Conservation (phyloP, 108 stramenopile genomes). For the Cyclotella choctawhatcheeana region DNA sequence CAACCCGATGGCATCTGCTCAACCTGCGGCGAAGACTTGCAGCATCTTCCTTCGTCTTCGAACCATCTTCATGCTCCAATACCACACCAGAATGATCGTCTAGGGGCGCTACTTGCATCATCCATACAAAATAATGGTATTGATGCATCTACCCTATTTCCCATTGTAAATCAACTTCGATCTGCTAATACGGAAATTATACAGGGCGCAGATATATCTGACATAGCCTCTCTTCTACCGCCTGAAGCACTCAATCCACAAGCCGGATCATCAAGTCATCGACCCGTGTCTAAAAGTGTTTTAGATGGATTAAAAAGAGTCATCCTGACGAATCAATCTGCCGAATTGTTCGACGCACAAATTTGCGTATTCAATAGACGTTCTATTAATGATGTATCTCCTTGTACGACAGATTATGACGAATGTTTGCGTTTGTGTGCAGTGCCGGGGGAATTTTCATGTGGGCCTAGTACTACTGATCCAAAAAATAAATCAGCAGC, state of each 20-base stretch:
- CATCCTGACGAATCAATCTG: conserved; percentile 24
- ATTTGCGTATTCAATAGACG: conserved; percentile 15
- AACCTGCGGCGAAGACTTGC: conserved; percentile 43
- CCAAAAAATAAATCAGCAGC: conserved; percentile 6
- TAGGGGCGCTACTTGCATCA: neutral
- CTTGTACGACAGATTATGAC: neutral
- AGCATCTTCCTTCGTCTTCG: neutral
- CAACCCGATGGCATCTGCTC: conserved; percentile 27
- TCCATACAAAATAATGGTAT: no score
- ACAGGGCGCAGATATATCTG: no score
- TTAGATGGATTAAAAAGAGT: conserved; percentile 19
- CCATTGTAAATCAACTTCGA: conserved; percentile 1
- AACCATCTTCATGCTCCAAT: neutral
- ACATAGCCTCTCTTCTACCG: conserved; percentile 19
- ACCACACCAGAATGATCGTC: neutral
- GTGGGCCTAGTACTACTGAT: conserved; percentile 9
- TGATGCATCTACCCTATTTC: conserved; percentile 6
- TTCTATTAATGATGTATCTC: conserved; percentile 12
- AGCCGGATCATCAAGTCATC: conserved; percentile 20
- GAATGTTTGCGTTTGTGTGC: conserved; percentile 19
- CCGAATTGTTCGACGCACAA: conserved; percentile 42
- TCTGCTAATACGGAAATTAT: no score
- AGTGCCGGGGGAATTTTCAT: conserved; percentile 41
- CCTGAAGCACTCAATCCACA: conserved; percentile 48
- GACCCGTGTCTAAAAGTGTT: conserved; percentile 20